Evolutionary conservation across 2,329 filamentous ascomycete species (phyloP), one percentile per base, ranked within the genome.

Genomic region (Trichoderma sp.): DNA sequence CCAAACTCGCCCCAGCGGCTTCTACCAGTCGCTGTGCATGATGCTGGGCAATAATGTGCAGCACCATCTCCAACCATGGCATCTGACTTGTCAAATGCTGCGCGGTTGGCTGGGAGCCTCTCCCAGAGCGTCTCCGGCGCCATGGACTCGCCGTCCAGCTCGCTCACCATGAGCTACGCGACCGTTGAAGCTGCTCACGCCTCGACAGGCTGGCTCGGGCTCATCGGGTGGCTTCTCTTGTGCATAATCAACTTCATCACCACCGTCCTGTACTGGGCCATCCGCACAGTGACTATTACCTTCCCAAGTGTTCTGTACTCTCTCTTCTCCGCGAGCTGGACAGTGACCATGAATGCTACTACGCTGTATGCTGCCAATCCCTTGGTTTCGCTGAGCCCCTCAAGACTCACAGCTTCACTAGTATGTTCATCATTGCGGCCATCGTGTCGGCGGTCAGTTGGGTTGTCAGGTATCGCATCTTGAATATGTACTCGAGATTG

Each of bases 291-390:
- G 20, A 97, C 95, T 30, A 94, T 98, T 75, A 97, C 93, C 17
- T 81, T 98, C 72, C 96, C 96, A 57, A 94, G 93, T 80, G 90
- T 96, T 81, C 88, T 98, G 20, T 99, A 97, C 80, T 93, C 91
- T 6, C 85, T 97, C 73, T 93, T 97, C 78, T 97, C 94, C 6
- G 95, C 94, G 74, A 98, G 93, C 81, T 85, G 97, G 85, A 99
- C 96, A 0, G 93, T 99, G 78, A 99, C 96, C 12, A 97, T 99
- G 95, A 98, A 98, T 80, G 95, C 96, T 76, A 98, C 95, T 23
- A 99, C 96, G 20, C 82, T 99, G 90, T 97, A 89, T 79, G 90
- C 63, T 68, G 53, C 61, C 63, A 61, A 62, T 47, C 65, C 65
- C 59, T 26, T 58, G 62, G 30, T 64, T 30, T 34, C 39, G 58